A percentile compares a stretch with the other conserved stretches of the same genome.
phyloP scores from a whole-genome alignment of 768 basidiomycete genomes.

The Termitomyces eurrhizus region DNA sequence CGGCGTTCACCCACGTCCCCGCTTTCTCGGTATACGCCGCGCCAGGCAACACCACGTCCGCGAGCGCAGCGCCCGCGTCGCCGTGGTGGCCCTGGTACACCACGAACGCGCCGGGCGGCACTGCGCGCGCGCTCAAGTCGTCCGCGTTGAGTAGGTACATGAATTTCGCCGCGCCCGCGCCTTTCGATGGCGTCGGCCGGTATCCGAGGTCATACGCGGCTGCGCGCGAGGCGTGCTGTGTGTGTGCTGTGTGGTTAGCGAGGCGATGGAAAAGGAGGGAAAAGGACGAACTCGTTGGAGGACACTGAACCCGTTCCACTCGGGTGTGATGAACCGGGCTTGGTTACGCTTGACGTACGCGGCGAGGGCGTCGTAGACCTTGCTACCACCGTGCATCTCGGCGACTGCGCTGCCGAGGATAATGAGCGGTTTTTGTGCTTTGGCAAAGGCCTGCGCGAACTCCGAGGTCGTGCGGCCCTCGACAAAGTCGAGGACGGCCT shows the following conservation, averaged over 20 bases:
- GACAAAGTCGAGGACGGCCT: slow-evolving; percentile 73
- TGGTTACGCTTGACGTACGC: slow-evolving; percentile 81
- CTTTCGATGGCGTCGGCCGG: slow-evolving; percentile 63
- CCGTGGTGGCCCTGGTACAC: slow-evolving; percentile 99
- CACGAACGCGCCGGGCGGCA: slow-evolving; percentile 91
- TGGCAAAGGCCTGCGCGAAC: slow-evolving; percentile 46
- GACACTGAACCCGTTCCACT: slow-evolving; percentile 95
- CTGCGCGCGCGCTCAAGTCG: slow-evolving; percentile 82
- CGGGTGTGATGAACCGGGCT: slow-evolving; percentile 69
- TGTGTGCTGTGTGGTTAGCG: neutral
- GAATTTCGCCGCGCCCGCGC: slow-evolving; percentile 90
- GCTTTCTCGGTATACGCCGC: slow-evolving; percentile 91
- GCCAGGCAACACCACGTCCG: slow-evolving; percentile 93
- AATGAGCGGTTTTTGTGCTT: slow-evolving; percentile 88
- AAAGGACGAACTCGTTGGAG: slow-evolving; percentile 71
- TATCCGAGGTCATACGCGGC: slow-evolving; percentile 97
- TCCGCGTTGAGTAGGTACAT: slow-evolving; percentile 96
- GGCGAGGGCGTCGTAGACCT: slow-evolving; percentile 70
- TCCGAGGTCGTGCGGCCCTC: slow-evolving; percentile 55
- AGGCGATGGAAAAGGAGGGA: neutral
- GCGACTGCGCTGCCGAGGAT: slow-evolving; percentile 85
- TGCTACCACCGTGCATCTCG: slow-evolving; percentile 83
- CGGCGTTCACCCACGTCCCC: slow-evolving; percentile 95
- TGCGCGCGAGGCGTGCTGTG: slow-evolving; percentile 82
- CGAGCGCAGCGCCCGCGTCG: slow-evolving; percentile 92